Percentiles rank a stretch among this genome's conserved stretches.
These are phyloP conservation scores for Paracorniculantispora psalliotae DNA, from an alignment of 2,329 filamentous ascomycete species.

Conservation along the genomic window DNA sequence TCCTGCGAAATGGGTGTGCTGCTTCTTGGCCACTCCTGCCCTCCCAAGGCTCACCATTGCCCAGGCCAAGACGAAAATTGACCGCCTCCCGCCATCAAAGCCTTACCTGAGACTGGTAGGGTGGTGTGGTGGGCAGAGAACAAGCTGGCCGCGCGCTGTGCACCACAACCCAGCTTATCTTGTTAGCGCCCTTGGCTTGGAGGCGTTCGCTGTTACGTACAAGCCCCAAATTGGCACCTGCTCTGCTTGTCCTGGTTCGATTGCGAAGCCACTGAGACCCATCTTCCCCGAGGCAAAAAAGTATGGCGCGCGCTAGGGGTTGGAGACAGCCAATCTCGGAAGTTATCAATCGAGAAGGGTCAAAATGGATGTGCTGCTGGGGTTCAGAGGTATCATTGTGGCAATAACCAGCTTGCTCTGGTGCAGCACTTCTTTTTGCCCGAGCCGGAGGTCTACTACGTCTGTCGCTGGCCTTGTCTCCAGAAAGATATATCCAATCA, in stretches of 20 bases:
- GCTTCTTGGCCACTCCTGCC: not conserved
- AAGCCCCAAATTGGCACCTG: slow-evolving; percentile 4
- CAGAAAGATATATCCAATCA: no score
- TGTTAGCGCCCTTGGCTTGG: not conserved
- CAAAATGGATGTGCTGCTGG: slow-evolving; percentile 2
- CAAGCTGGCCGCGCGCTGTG: not conserved
- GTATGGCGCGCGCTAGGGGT: slow-evolving; percentile 7
- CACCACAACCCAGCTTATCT: not conserved
- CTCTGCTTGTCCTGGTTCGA: slow-evolving; percentile 5
- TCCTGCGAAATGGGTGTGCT: not conserved
- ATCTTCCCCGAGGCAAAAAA: slow-evolving; percentile 1
- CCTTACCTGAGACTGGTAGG: slow-evolving; percentile 7
- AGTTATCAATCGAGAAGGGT: slow-evolving; percentile 10
- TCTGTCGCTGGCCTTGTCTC: no score
- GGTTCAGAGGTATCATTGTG: not conserved
- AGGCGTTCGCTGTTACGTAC: slow-evolving; percentile 8
- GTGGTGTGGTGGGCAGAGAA: not conserved
- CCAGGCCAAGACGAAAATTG: not conserved
- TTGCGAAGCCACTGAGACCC: not conserved
- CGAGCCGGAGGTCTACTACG: no score
- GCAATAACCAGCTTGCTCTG: not conserved
- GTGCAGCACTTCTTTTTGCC: not conserved
- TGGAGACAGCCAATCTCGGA: slow-evolving; percentile 13
- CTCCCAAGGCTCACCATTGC: no score
- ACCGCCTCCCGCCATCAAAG: not conserved